Evolutionary conservation across 176 grass and related monocot species (phyloP), one percentile per base, ranked within the genome.

Genomic region (Coix lacrymajobi): DNA sequence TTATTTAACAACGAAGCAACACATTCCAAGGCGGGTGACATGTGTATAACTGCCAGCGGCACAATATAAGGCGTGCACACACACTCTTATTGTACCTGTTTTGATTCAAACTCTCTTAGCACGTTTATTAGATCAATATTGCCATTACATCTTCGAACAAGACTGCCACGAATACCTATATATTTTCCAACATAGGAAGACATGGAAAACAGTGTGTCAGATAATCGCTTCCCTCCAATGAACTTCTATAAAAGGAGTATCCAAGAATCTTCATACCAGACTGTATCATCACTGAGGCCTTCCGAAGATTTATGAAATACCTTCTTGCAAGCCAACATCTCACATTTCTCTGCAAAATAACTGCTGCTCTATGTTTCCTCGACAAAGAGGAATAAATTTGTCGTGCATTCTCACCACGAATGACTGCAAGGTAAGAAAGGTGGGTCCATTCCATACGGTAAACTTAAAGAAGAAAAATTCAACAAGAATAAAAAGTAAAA

Each of bases 401-500:
- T 5, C 96, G 95, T 48, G 89, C 83, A 83, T 95, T 98, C 75
- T 87, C 87, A 83, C 93, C 93, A 5, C 93, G 87, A 80, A 98
- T 87, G 81, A 93, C 96, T 98, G 86, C 45, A 45, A 51, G 2
- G 83, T 65, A 54, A 39, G 28, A 85, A 36, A 33, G 38, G 58
- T 65, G 13, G 76, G 48, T n/a, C 32, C 29, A 57, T 6, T 38
- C 26, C 46, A 57, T 83, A 76, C 3, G 61, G n/a, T 57, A 81
- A 85, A 81, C 32, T 82, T 56, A 58, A 79, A n/a, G 32, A 65
- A 41, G 25, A 79, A 69, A 62, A 26, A 10, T 22, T 17, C 17
- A 48, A 48, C 17, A 48, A 78, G 31, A 31, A 70, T 62, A 76
- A 57, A 62, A 52, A 34, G 34, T 39, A 49, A 78, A 51, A 37